Base-by-base conservation (phyloP, 768 basidiomycete species). In the Basidioascus undulatus region DNA sequence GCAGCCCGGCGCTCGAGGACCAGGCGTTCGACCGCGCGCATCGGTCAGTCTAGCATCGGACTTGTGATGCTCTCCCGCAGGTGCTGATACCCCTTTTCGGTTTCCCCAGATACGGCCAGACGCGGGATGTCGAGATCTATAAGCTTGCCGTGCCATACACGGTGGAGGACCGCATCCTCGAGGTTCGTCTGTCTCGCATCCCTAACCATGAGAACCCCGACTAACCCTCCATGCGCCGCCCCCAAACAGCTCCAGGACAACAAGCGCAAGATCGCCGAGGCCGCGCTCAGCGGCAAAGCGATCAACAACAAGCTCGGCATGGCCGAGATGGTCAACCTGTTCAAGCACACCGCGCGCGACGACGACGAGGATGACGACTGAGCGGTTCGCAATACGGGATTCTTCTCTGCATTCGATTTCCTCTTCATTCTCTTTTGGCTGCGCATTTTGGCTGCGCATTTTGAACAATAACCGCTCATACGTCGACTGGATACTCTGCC, bases 21-120 rank as follows among this genome's bases (percentile, higher is more conserved):
- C 87, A 94, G 61, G 86, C 86, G 0, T 89, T 86, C 51, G 86
- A 86, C 54, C 73, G 83, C 38, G 74, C 78, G 6, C 83, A 87
- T 64, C 74, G 81, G 47, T 51, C 18, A 2, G 1, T 8, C 25
- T 13, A 5, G 5, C 28, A 6, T n/a, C 32, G 20, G 32, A 3
- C 21, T n/a, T n/a, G n/a, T n/a, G n/a, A n/a, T n/a, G n/a, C n/a
- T n/a, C n/a, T n/a, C n/a, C n/a, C n/a, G n/a, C n/a, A n/a, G n/a
- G 13, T 10, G 13, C 39, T 36, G 16, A 42, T 37, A 7, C 11
- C 18, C 26, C 32, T 12, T 35, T 40, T 36, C 21, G 42, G 32
- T 31, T 32, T 20, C 20, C 35, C 35, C 44, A 45, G 61, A 40
- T 72, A 80, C 43, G 86, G 89, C 7, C 87, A 96, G 59, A 76